phyloP scores from a whole-genome alignment of 805 yeast species.

The Cyberlindnera galapagoensis region DNA sequence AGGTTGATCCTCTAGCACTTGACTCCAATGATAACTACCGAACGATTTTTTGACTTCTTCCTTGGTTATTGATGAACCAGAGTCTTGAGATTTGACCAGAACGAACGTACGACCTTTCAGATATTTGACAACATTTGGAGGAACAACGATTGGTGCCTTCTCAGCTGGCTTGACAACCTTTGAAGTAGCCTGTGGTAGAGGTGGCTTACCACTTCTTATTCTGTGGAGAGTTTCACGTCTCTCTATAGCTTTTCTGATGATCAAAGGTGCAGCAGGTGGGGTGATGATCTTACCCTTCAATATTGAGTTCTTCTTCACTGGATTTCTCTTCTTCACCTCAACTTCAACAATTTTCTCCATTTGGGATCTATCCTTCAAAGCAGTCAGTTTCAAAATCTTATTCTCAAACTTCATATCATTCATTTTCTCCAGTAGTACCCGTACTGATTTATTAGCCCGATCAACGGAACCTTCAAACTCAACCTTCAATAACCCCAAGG shows the following conservation, averaged over 20 bases:
- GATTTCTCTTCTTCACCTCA: slow-evolving; percentile 4
- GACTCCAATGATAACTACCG: slow-evolving; percentile 56
- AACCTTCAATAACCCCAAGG: slow-evolving; percentile 65
- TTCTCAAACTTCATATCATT: slow-evolving; percentile 45
- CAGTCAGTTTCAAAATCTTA: slow-evolving; percentile 41
- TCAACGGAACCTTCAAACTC: slow-evolving; percentile 50
- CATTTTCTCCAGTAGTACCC: slow-evolving; percentile 35
- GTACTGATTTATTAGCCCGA: slow-evolving; percentile 41
- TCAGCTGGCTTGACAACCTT: slow-evolving; percentile 6
- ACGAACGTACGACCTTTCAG: slow-evolving; percentile 55
- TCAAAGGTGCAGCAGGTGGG: slow-evolving; percentile 23
- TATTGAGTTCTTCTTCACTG: slow-evolving; percentile 15
- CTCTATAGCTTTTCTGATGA: slow-evolving; percentile 14
- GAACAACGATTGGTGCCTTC: slow-evolving; percentile 28
- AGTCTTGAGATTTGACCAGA: slow-evolving; percentile 43
- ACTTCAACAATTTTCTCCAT: slow-evolving; percentile 25
- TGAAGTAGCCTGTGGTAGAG: slow-evolving; percentile 5
- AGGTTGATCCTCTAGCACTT: slow-evolving; percentile 50
- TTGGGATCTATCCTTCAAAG: slow-evolving; percentile 40
- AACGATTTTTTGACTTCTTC: slow-evolving; percentile 55
- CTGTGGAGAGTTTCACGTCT: slow-evolving; percentile 6
- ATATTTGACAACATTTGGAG: slow-evolving; percentile 40
- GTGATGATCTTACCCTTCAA: slow-evolving; percentile 20
- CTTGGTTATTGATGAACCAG: slow-evolving; percentile 33
- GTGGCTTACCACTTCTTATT: no score